Conservation (phyloP, 495 filamentous ascomycete species). For the Achaetomiella virescens region DNA sequence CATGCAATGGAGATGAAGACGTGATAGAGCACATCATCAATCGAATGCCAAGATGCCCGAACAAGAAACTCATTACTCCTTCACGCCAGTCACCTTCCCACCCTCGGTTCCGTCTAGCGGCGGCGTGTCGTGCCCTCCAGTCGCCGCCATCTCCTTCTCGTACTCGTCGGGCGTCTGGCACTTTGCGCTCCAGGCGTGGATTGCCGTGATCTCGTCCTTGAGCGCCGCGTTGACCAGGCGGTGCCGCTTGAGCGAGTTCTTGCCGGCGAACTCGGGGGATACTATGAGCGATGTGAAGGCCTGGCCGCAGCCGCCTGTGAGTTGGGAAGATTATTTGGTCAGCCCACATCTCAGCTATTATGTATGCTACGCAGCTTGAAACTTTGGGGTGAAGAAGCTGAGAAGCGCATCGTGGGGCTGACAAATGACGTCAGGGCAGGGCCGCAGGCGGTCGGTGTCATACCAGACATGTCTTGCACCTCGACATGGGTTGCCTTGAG, state of each 20-base stretch:
- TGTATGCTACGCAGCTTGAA: too few relatives aligned
- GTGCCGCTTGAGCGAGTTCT: conserved; percentile 81
- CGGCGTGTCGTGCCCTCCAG: conserved; percentile 29
- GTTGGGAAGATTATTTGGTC: too few relatives aligned
- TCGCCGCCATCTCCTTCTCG: conserved; percentile 55
- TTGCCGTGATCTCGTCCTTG: conserved; percentile 87
- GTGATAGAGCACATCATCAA: too few relatives aligned
- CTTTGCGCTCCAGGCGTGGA: conserved; percentile 98
- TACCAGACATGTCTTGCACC: conserved; percentile 91
- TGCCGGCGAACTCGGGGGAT: conserved; percentile 77
- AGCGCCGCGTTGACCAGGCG: conserved; percentile 81
- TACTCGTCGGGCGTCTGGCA: conserved; percentile 95
- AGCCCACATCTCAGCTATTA: too few relatives aligned
- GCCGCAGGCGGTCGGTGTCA: conserved; percentile 4
- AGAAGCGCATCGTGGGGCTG: not conserved
- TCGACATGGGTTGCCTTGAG: conserved; percentile 81
- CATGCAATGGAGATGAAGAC: too few relatives aligned
- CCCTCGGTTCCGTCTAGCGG: conserved; percentile 37
- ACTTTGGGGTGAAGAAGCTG: not conserved
- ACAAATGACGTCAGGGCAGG: conserved; percentile 23
- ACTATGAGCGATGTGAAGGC: conserved; percentile 91
- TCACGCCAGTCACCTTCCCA: conserved; percentile 38
- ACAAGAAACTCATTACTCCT: conserved; percentile 28
- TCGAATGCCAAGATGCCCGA: too few relatives aligned
- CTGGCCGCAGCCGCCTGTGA: conserved; percentile 84